A percentile compares a stretch with the other conserved stretches of the same genome.
Conservation (phyloP, 306 rosid species). For the Fragaria vesca region DNA sequence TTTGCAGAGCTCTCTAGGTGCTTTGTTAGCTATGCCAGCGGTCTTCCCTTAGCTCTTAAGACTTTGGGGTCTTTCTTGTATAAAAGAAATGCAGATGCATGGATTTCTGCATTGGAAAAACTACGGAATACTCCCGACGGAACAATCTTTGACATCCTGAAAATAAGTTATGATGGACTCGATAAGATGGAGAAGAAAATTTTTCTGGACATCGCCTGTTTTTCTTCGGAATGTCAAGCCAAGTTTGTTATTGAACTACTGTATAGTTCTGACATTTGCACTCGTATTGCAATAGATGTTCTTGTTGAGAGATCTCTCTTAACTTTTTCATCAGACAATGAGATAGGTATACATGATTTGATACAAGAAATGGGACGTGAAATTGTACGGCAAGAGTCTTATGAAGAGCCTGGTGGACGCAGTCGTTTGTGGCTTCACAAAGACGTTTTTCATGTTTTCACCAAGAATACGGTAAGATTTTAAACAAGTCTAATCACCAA, state of each 20-base stretch:
- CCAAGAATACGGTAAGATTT: constrained; percentile 11
- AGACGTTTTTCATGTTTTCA: constrained; percentile 29
- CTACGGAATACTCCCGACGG: background rate
- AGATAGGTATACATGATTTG: constrained; percentile 32
- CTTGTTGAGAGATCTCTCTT: constrained; percentile 43
- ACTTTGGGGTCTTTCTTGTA: constrained; percentile 11
- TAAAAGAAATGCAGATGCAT: background rate
- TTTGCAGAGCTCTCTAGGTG: background rate
- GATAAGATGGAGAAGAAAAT: constrained; percentile 14
- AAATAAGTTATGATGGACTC: constrained; percentile 20
- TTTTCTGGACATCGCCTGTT: constrained; percentile 34
- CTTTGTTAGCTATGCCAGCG: background rate
- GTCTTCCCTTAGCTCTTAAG: constrained; percentile 25
- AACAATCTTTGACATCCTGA: background rate
- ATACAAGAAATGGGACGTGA: constrained; percentile 31
- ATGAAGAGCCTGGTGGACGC: background rate
- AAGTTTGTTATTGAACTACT: background rate
- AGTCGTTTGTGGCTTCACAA: constrained; percentile 23
- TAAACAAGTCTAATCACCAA: too few species aligned
- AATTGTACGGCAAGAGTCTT: constrained; percentile 23
- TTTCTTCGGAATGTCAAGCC: background rate
- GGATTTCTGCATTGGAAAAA: background rate
- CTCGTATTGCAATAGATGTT: constrained; percentile 23
- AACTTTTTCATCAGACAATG: background rate
- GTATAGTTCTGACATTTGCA: background rate